Conservation (phyloP, 108 stramenopile species). For the Pseudonitzschia multiseries region DNA sequence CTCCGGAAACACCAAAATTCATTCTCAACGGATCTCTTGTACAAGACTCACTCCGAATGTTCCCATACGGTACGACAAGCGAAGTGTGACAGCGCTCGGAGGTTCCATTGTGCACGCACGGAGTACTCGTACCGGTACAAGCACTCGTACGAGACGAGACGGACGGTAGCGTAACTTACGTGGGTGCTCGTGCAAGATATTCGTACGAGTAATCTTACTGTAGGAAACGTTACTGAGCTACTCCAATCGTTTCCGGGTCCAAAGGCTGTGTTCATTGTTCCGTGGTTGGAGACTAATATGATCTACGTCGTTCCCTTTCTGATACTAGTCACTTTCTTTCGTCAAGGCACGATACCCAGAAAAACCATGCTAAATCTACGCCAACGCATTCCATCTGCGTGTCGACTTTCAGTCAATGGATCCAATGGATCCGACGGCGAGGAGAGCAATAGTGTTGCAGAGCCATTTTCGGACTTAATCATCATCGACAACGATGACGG, state of each 20-base stretch:
- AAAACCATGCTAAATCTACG: neutral
- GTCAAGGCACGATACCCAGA: neutral
- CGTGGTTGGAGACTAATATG: neutral
- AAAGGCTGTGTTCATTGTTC: neutral
- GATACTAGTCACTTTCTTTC: neutral
- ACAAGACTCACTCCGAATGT: no score
- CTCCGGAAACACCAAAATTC: no score
- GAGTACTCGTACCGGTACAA: no score
- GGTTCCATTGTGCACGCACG: no score
- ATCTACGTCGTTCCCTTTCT: neutral
- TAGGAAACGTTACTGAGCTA: no score
- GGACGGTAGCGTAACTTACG: no score
- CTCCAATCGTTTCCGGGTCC: neutral
- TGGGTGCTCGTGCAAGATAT: no score
- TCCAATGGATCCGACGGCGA: neutral
- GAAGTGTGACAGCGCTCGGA: no score
- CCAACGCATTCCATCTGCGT: neutral
- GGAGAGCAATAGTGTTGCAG: neutral
- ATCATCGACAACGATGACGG: constrained; percentile 3
- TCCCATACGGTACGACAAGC: no score
- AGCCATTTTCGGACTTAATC: neutral
- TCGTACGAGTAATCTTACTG: no score
- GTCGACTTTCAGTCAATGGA: neutral
- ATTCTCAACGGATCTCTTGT: no score
- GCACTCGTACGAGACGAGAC: no score